Conservation (phyloP, 2,329 filamentous ascomycete species). For the Blastomyces silverae region DNA sequence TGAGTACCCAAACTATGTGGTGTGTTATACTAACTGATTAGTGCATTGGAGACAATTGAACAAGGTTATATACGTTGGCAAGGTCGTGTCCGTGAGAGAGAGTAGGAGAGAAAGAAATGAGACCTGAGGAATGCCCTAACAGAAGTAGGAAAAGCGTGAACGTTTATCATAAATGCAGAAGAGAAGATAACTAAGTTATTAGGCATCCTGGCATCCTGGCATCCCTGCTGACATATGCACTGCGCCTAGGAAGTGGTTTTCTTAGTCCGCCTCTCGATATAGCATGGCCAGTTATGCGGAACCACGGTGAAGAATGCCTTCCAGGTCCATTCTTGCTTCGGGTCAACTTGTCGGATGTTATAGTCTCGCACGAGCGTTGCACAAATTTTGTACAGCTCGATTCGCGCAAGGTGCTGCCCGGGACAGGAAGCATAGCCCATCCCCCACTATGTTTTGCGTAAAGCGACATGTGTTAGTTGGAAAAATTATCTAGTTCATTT, state of each 20-base stretch:
- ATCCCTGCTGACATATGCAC: background rate
- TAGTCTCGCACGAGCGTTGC: constrained; percentile 30
- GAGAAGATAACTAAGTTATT: background rate
- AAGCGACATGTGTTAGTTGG: background rate
- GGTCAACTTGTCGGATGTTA: constrained; percentile 26
- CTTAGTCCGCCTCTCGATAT: constrained; percentile 11
- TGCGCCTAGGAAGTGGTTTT: background rate
- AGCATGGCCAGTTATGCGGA: constrained; percentile 27
- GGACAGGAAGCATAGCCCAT: constrained; percentile 32
- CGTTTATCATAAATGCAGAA: background rate
- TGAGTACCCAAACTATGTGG: background rate
- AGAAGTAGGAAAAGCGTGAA: background rate
- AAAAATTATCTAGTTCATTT: background rate
- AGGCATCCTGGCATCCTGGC: background rate
- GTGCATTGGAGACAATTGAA: background rate
- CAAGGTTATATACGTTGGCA: background rate
- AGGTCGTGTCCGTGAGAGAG: background rate
- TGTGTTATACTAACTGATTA: background rate
- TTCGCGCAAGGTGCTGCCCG: constrained; percentile 29
- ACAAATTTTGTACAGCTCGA: constrained; percentile 31
- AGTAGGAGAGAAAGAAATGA: background rate
- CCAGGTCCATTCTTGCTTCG: constrained; percentile 18
- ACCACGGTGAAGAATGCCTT: constrained; percentile 28
- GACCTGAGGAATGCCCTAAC: background rate
- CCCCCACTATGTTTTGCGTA: constrained; percentile 25